phyloP scores from a whole-genome alignment of 1,139 yeast species.

The Candida buenavistaensis region DNA sequence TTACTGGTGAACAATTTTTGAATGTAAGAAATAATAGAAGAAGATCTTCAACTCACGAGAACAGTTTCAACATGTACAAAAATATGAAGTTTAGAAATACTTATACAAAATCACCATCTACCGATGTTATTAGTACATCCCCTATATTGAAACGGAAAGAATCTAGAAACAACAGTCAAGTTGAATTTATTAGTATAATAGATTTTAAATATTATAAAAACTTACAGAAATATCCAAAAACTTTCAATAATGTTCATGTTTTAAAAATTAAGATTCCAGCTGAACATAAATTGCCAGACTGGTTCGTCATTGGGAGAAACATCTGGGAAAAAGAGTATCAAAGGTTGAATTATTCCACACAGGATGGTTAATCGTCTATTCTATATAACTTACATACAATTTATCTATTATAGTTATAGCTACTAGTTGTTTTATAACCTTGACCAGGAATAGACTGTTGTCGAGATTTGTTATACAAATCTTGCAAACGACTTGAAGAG shows the following conservation, averaged over 20 bases:
- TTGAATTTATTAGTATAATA: constrained; percentile 19
- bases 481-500: constrained; percentile 40
- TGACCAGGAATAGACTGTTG: constrained; percentile 42
- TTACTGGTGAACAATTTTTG: constrained; percentile 3
- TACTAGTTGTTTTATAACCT: constrained; percentile 24
- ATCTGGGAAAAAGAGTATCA: constrained; percentile 52
- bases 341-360: constrained; percentile 13
- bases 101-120: constrained; percentile 7
- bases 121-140: constrained; percentile 7
- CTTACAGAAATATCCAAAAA: constrained; percentile 26
- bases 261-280: constrained; percentile 58
- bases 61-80: constrained; percentile 8
- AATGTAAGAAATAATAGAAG: constrained; percentile 21
- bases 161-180: constrained; percentile 6
- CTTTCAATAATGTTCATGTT: constrained; percentile 38
- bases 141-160: constrained; percentile 10
- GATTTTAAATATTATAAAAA: constrained; percentile 43
- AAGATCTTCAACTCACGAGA: constrained; percentile 34
- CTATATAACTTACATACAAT: neutral
- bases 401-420: constrained; percentile 1
- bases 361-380: neutral
- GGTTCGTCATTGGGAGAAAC: constrained; percentile 67
- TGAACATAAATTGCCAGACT: constrained; percentile 61
- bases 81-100: constrained; percentile 27
- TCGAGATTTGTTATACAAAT: constrained; percentile 44